A percentile compares a stretch with the other conserved stretches of the same genome.
Evolutionary conservation across 106 monocot genomes (phyloP).

Genomic region (Acorus gramineus): DNA sequence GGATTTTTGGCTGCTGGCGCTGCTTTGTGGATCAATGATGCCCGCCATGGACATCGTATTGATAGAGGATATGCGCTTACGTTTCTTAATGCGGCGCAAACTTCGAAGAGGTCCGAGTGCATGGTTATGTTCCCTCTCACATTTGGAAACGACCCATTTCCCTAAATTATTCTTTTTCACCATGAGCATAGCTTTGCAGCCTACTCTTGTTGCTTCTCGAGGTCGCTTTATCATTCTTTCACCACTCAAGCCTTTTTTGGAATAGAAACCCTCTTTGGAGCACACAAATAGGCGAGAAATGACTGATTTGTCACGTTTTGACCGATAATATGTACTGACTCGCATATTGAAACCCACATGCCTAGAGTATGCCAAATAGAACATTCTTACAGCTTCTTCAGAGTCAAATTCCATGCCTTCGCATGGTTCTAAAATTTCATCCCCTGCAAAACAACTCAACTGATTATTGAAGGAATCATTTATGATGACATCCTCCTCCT

Average conservation of each 20-base stretch:
- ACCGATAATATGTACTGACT: conserved; percentile 57
- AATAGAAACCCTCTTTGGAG: conserved; percentile 49
- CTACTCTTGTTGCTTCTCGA: conserved; percentile 45
- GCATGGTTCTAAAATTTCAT: conserved; percentile 28
- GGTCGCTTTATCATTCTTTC: conserved; percentile 31
- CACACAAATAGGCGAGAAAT: conserved; percentile 56
- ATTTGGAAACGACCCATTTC: conserved; percentile 58
- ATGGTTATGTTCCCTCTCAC: conserved; percentile 53
- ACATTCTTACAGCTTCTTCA: conserved; percentile 40
- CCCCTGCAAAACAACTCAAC: conserved; percentile 18
- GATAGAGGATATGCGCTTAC: conserved; percentile 10
- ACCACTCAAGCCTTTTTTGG: conserved; percentile 30
- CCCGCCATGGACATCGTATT: conserved; percentile 2
- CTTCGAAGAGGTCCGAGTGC: conserved; percentile 25
- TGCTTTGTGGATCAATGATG: conserved; percentile 15
- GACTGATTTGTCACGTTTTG: conserved; percentile 45
- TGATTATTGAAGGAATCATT: neutral
- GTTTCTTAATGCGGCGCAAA: conserved; percentile 16
- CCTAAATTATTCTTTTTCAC: conserved; percentile 45
- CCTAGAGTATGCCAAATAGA: conserved; percentile 51
- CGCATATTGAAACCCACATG: conserved; percentile 48
- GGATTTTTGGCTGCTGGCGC: conserved; percentile 18
- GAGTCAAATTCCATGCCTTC: conserved; percentile 63
- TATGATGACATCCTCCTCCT: conserved; percentile 6
- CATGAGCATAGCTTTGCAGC: conserved; percentile 60